Evolutionary conservation across 2,329 filamentous ascomycete species (phyloP).

Genomic region (Shiraia bambusicola): DNA sequence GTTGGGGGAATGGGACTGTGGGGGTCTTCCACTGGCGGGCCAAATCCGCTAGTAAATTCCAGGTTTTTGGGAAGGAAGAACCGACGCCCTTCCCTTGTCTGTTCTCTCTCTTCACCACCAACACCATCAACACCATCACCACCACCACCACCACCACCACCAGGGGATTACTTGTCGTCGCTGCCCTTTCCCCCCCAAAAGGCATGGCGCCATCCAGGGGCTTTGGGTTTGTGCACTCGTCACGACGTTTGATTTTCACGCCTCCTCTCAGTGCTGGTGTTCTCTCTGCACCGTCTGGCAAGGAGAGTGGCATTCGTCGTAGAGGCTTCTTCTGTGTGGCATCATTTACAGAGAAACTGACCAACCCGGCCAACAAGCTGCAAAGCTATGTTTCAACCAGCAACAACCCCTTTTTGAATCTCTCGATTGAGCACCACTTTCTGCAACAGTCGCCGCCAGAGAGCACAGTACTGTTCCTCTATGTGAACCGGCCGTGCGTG

Average conservation of each 20-base stretch:
- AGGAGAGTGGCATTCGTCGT: too few species aligned
- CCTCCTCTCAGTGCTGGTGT: neutral
- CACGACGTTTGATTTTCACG: neutral
- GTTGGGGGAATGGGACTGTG: too few species aligned
- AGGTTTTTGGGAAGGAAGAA: too few species aligned
- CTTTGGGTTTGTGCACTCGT: neutral
- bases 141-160: too few species aligned
- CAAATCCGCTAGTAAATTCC: too few species aligned
- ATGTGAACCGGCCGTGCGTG: constrained; percentile 82
- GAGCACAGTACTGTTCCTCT: constrained; percentile 80
- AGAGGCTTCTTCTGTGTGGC: constrained; percentile 19
- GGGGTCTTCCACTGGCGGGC: too few species aligned
- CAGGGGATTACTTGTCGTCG: too few species aligned
- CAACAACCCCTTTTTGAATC: constrained; percentile 79
- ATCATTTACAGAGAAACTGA: constrained; percentile 34
- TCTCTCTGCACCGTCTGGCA: neutral
- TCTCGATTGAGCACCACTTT: constrained; percentile 90
- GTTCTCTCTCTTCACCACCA: constrained; percentile 1
- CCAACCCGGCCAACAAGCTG: constrained; percentile 38
- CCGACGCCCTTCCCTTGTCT: too few species aligned
- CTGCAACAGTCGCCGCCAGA: constrained; percentile 71
- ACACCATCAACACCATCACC: neutral
- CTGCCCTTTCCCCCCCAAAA: too few species aligned
- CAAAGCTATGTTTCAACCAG: constrained; percentile 55
- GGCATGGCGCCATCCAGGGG: constrained; percentile 6